phyloP scores from a whole-genome alignment of 2,329 filamentous ascomycete species.

The Aspergillus calidoustus region DNA sequence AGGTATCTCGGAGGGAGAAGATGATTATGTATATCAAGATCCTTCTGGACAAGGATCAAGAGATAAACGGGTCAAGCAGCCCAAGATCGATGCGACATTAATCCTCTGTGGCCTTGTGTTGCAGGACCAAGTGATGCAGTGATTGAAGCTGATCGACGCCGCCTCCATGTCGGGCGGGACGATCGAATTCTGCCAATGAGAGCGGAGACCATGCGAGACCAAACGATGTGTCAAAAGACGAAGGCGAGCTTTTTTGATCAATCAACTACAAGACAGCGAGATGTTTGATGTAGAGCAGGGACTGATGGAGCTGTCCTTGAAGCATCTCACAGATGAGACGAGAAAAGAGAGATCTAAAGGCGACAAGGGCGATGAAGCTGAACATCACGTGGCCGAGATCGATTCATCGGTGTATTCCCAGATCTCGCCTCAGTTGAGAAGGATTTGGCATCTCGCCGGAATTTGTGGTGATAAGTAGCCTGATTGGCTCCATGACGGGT shows the following conservation, averaged over 20 bases:
- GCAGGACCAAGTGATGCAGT: neutral
- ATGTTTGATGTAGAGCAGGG: neutral
- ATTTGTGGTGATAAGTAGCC: neutral
- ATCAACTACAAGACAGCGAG: neutral
- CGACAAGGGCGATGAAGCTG: neutral
- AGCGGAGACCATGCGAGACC: neutral
- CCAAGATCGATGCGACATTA: neutral
- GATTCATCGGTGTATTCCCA: neutral
- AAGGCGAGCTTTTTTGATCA: slow-evolving; percentile 9
- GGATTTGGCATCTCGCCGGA: neutral
- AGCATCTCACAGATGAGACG: neutral
- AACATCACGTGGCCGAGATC: neutral
- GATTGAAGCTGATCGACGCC: slow-evolving; percentile 9
- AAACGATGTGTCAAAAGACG: slow-evolving; percentile 10
- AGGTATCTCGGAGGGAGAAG: neutral
- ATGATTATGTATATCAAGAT: neutral
- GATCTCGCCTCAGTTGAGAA: neutral
- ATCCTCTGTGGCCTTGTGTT: neutral
- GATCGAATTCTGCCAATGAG: slow-evolving; percentile 14
- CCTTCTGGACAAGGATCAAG: neutral
- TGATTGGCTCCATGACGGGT: neutral
- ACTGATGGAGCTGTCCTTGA: neutral
- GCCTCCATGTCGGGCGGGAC: slow-evolving; percentile 11
- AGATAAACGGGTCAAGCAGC: neutral
- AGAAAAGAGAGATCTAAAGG: neutral